A percentile compares a stretch with the other conserved stretches of the same genome.
Evolutionary conservation across 2,329 filamentous ascomycete species (phyloP).

Genomic region (Fusarium buharicum): DNA sequence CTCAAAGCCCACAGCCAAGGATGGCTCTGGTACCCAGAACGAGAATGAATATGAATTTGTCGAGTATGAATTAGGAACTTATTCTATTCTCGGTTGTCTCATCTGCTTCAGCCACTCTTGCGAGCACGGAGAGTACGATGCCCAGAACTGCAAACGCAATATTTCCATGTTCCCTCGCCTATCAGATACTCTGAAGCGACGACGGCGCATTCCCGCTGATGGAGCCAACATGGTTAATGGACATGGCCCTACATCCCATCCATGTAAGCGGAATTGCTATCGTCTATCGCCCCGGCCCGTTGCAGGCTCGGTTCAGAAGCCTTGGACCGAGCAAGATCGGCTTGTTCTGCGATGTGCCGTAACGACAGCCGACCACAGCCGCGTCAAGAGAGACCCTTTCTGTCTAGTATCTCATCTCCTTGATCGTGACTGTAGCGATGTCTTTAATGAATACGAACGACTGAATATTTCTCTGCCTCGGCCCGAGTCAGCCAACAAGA

Average conservation of each 20-base stretch:
- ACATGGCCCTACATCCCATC: constrained; percentile 19
- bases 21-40: constrained; percentile 49
- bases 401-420: constrained; percentile 63
- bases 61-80: constrained; percentile 63
- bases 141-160: constrained; percentile 62
- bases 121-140: constrained; percentile 69
- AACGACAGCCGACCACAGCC: constrained; percentile 55
- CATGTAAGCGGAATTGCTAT: constrained; percentile 59
- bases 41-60: constrained; percentile 54
- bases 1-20: constrained; percentile 64
- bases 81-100: constrained; percentile 66
- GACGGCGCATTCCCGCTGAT: constrained; percentile 30
- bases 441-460: constrained; percentile 51
- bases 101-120: constrained; percentile 70
- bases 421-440: constrained; percentile 63
- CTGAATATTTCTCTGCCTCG: constrained; percentile 43
- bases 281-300: constrained; percentile 38
- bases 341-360: constrained; percentile 60
- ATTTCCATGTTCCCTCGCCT: constrained; percentile 59
- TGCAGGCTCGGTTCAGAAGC: constrained; percentile 25
- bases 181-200: constrained; percentile 48
- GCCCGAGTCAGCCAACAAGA: constrained; percentile 43
- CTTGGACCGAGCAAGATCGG: constrained; percentile 62
- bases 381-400: constrained; percentile 55
- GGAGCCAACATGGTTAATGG: constrained; percentile 28